Evolutionary conservation across 371 early-diverging fungal genomes (phyloP).

Genomic region (Phascolomyces articulosus): DNA sequence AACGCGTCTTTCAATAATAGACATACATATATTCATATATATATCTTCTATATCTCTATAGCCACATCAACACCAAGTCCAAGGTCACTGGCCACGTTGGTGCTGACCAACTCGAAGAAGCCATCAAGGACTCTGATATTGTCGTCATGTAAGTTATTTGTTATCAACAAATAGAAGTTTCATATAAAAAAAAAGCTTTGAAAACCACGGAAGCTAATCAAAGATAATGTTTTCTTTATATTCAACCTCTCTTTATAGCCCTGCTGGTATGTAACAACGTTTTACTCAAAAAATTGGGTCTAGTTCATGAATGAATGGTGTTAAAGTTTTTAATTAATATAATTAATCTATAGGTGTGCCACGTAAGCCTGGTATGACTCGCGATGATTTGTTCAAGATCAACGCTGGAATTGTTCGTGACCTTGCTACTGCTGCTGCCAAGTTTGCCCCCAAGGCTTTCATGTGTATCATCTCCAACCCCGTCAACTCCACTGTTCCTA

Average conservation of each 20-base stretch:
- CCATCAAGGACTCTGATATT: slow-evolving; percentile 51
- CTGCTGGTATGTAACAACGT: too few species aligned
- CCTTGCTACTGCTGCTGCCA: slow-evolving; percentile 76
- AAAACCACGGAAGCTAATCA: too few species aligned
- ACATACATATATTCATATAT: too few species aligned
- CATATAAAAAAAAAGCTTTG: too few species aligned
- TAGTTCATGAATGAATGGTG: too few species aligned
- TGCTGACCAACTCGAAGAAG: slow-evolving; percentile 44
- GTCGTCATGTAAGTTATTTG: slow-evolving; percentile 5
- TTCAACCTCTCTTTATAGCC: too few species aligned
- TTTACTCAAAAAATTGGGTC: too few species aligned
- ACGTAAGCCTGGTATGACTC: slow-evolving; percentile 79
- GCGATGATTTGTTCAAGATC: slow-evolving; percentile 89
- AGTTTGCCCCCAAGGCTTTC: slow-evolving; percentile 82
- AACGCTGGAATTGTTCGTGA: slow-evolving; percentile 88
- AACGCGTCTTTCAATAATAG: background rate
- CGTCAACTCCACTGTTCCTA: slow-evolving; percentile 92
- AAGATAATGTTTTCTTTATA: too few species aligned
- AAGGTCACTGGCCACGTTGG: slow-evolving; percentile 65
- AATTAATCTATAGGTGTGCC: slow-evolving; percentile 66
- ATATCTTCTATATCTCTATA: too few species aligned
- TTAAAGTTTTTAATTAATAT: too few species aligned
- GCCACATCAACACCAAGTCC: slow-evolving; percentile 76
- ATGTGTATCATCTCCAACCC: slow-evolving; percentile 89
- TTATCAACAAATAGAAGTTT: slow-evolving; percentile 1